Percentiles rank a stretch among this genome's conserved stretches.
phyloP scores from a whole-genome alignment of 495 filamentous ascomycete genomes.

The Friedmanniomyces simplex region DNA sequence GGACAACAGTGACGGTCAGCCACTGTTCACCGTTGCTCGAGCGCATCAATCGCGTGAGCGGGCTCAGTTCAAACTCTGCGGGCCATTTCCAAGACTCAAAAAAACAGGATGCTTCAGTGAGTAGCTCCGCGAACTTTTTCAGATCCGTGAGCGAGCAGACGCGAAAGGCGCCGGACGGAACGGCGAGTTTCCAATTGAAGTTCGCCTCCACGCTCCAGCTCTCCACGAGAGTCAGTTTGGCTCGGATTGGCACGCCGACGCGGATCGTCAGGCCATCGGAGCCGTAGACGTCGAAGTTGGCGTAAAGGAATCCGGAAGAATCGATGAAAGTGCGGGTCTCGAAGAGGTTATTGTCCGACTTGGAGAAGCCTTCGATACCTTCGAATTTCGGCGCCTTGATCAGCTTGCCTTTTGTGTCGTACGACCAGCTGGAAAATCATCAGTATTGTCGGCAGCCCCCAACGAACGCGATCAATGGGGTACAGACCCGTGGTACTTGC shows the following conservation, averaged over 20 bases:
- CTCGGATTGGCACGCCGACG: slow-evolving; percentile 4
- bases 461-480: neutral
- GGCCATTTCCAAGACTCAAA: slow-evolving; percentile 1
- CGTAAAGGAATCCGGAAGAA: slow-evolving; percentile 30
- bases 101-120: neutral
- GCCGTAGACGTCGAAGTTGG: slow-evolving; percentile 6
- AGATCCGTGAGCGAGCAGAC: neutral
- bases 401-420: slow-evolving; percentile 43
- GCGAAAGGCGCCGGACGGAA: slow-evolving; percentile 4
- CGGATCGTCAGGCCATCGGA: slow-evolving; percentile 7
- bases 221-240: neutral
- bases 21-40: slow-evolving; percentile 2
- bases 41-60: slow-evolving; percentile 1
- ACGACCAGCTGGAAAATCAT: slow-evolving; percentile 28
- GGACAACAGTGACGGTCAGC: neutral
- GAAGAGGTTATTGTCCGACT: slow-evolving; percentile 38
- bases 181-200: slow-evolving; percentile 9
- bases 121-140: neutral
- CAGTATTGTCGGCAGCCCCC: neutral
- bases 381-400: slow-evolving; percentile 49
- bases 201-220: neutral
- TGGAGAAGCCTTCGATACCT: slow-evolving; percentile 43
- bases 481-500: slow-evolving; percentile 53
- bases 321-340: slow-evolving; percentile 39
- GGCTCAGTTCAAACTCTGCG: slow-evolving; percentile 1